phyloP scores from a whole-genome alignment of 306 rosid species.

The Quercus robur region DNA sequence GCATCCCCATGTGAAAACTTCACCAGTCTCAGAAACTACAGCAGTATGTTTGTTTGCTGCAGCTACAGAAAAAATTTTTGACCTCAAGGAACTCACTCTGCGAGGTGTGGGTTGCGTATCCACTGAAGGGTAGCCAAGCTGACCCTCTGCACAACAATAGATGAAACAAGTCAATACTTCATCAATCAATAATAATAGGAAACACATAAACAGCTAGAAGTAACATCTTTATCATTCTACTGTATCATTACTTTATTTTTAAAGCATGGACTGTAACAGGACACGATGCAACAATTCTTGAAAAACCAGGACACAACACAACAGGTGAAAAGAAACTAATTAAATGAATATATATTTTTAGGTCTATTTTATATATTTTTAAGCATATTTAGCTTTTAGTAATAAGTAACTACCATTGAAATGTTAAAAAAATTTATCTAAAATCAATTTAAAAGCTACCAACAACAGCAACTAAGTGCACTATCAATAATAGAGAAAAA shows the following conservation, averaged over 20 bases:
- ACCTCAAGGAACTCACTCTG: slow-evolving; percentile 74
- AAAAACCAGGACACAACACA: no score
- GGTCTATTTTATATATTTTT: no score
- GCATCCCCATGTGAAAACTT: slow-evolving; percentile 95
- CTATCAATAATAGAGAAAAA: no score
- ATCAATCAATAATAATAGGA: slow-evolving; percentile 13
- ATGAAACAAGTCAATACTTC: slow-evolving; percentile 10
- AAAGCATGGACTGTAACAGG: not conserved
- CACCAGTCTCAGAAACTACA: slow-evolving; percentile 84
- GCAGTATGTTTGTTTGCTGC: slow-evolving; percentile 99
- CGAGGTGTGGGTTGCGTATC: slow-evolving; percentile 97
- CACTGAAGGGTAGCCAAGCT: slow-evolving; percentile 94
- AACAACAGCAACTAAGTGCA: no score
- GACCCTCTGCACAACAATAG: slow-evolving; percentile 72
- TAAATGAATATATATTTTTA: no score
- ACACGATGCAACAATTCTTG: not conserved
- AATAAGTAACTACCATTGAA: no score
- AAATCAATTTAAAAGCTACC: no score
- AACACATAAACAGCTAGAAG: not conserved
- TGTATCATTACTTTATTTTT: not conserved
- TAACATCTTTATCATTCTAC: slow-evolving; percentile 12
- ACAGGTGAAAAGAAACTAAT: no score
- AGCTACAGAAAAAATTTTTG: slow-evolving; percentile 78
- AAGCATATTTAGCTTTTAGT: no score
- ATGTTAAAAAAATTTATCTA: no score